Percentiles rank a stretch among this genome's conserved stretches.
Conservation (phyloP, 169 alveolate species). For the Cryptosporidium parvum region DNA sequence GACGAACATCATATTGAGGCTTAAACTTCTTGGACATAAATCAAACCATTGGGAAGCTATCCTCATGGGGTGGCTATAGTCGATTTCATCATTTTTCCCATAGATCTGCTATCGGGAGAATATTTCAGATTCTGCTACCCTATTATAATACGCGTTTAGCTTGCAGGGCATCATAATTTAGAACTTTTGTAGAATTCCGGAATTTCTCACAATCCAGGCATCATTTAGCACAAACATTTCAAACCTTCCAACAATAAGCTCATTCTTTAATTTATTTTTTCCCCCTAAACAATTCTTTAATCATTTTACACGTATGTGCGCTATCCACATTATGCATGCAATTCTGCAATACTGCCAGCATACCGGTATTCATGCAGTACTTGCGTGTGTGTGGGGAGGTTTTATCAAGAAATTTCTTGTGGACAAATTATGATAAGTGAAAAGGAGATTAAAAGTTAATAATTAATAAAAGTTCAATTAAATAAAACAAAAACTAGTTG, state of each 20-base stretch:
- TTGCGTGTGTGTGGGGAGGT: background rate
- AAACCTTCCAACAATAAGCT: background rate
- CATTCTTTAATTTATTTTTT: constrained; percentile 19
- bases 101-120: background rate
- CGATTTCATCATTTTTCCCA: background rate
- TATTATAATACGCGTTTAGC: constrained; percentile 14
- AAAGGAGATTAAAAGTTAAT: background rate
- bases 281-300: too few relatives aligned
- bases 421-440: background rate
- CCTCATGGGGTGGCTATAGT: background rate
- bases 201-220: constrained; percentile 14
- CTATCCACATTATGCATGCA: constrained; percentile 3
- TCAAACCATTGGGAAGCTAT: background rate
- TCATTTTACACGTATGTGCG: background rate
- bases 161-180: constrained; percentile 33
- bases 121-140: constrained; percentile 17
- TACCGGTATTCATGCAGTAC: background rate
- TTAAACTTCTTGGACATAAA: constrained; percentile 24
- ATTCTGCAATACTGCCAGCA: background rate
- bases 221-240: background rate
- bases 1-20: constrained; percentile 81
- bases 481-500: background rate
- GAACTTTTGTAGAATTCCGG: constrained; percentile 30
- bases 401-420: background rate
- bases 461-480: background rate